These are phyloP conservation scores for Prunus mume DNA, from an alignment of 306 rosid genomes.

Conservation along the genomic window DNA sequence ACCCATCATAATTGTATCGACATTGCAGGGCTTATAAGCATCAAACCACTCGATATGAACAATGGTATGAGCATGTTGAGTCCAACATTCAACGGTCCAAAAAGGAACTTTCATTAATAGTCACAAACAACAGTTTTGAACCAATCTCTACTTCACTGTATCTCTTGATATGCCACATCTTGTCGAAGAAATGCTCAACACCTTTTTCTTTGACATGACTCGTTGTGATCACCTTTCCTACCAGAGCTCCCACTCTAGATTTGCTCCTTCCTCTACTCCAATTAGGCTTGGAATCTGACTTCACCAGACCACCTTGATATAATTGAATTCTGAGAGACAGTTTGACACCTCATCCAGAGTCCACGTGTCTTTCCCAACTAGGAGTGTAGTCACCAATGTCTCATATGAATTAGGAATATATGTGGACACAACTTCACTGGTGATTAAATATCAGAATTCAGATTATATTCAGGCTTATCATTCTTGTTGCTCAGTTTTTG, in stretches of 20 bases:
- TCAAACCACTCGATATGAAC: neutral
- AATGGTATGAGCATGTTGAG: neutral
- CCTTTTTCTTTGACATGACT: neutral
- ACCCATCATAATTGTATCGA: neutral
- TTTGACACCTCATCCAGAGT: neutral
- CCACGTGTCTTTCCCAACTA: neutral
- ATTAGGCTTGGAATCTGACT: neutral
- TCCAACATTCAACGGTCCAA: neutral
- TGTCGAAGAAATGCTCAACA: neutral
- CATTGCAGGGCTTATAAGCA: neutral
- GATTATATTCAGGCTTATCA: constrained; percentile 7
- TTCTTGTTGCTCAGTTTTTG: constrained; percentile 11
- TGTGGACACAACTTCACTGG: neutral
- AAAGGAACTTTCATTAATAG: neutral
- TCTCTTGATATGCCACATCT: neutral
- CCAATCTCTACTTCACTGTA: neutral
- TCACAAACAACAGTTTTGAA: neutral
- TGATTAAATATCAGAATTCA: neutral
- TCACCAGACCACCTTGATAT: neutral
- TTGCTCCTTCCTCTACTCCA: neutral
- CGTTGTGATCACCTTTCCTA: neutral
- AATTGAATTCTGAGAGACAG: neutral
- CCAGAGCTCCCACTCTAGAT: neutral
- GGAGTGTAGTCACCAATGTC: neutral
- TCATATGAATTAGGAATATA: neutral